Evolutionary conservation across 2,329 filamentous ascomycete genomes (phyloP), one percentile per base, ranked within the genome.

Genomic region (Phaeosphaeriaceae sp.): DNA sequence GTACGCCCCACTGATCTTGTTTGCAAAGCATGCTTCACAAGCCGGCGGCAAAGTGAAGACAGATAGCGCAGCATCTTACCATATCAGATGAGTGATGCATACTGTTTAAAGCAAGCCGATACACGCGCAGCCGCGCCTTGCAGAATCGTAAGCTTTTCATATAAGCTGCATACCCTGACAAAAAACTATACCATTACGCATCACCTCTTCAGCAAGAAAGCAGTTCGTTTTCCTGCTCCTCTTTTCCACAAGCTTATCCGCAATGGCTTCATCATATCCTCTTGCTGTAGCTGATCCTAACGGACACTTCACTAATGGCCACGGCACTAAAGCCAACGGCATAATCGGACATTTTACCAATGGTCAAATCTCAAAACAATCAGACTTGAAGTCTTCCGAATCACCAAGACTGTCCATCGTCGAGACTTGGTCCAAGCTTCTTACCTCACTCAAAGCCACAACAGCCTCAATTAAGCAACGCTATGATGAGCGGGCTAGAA

Each of bases 381-480:
- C 52, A 19, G 26, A 40, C 3, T 11, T 10, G 28, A 32, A 54
- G 40, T 30, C 28, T 21, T 40, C 21, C 24, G 9, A 40, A 19
- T 19, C 44, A 4, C 44, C 44, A n/a, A 49, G 7, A 11, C 22
- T 54, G 30, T 54, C 52, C 30, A 49, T 54, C 7, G 44, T 49
- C 30, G 44, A 54, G 11, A 54, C 30, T 8, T 54, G 52, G 44
- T 49, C 44, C 10, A 26, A 24, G n/a, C 22, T 49, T 15, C 52
- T 54, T 8, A 40, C 52, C 1, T 19, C 22, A 8, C 28, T 54
- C 10, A 28, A 42, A 22, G 30, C 44, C 5, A 42, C 52, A 24
- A 54, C 52, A 9, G 52, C 28, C 3, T 49, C 43, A 7, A 42
- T 54, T 19, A 54, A 54, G 17, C 26, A 24, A 4, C 52, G 52